These are phyloP conservation scores for Cryphonectria nitschkei DNA, from an alignment of 2,329 filamentous ascomycete species.

Conservation along the genomic window DNA sequence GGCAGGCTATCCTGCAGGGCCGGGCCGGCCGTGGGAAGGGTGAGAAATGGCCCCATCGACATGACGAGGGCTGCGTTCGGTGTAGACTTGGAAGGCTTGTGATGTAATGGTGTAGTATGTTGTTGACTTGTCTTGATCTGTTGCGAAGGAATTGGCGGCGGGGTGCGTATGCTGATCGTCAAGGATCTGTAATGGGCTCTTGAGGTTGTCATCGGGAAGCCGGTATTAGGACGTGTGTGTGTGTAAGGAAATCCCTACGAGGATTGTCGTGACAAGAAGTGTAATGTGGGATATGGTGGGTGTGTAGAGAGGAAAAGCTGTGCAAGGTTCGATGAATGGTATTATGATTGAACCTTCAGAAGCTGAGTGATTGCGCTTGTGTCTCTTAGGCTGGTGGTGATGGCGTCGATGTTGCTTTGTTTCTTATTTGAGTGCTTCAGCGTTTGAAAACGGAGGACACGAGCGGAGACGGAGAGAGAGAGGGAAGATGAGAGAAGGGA, in stretches of 20 bases:
- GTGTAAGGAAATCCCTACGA: no score
- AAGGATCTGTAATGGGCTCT: slow-evolving; percentile 27
- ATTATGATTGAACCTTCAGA: neutral
- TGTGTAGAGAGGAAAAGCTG: no score
- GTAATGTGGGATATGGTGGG: neutral
- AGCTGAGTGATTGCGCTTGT: neutral
- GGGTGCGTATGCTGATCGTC: slow-evolving; percentile 27
- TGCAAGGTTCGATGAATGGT: neutral
- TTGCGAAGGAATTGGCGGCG: slow-evolving; percentile 16
- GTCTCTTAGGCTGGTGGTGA: neutral
- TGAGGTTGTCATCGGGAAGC: slow-evolving; percentile 27
- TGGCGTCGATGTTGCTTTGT: neutral
- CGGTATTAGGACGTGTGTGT: neutral
- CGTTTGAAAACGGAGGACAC: neutral
- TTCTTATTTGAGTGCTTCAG: neutral
- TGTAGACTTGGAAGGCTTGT: slow-evolving; percentile 27
- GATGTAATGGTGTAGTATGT: slow-evolving; percentile 9
- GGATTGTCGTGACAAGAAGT: neutral
- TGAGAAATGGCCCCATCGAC: slow-evolving; percentile 14
- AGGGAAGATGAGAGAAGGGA: neutral
- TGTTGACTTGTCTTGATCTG: slow-evolving; percentile 10
- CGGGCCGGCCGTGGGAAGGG: neutral
- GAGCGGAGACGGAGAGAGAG: neutral
- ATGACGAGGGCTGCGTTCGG: slow-evolving; percentile 24
- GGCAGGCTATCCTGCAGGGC: slow-evolving; percentile 24